These are phyloP conservation scores for Carex scoparia DNA, from an alignment of 176 grass and related monocot genomes.

Conservation along the genomic window DNA sequence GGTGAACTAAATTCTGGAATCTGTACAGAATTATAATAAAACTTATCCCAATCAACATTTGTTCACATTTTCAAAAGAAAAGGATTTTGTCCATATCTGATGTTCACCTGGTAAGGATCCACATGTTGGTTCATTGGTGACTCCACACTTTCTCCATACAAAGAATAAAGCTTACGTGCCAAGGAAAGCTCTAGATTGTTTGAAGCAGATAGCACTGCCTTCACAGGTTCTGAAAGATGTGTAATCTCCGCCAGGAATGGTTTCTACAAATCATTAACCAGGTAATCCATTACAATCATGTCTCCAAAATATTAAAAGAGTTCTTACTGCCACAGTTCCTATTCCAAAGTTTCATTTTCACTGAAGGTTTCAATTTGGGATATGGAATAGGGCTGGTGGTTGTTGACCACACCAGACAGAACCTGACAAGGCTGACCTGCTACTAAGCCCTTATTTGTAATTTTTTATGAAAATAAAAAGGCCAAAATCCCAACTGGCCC, in stretches of 20 bases:
- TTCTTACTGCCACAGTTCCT: background rate
- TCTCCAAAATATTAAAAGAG: background rate
- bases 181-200: slow-evolving; percentile 66
- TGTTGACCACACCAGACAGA: background rate
- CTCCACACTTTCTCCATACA: slow-evolving; percentile 32
- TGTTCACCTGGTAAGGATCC: slow-evolving; percentile 64
- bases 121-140: slow-evolving; percentile 44
- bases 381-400: background rate
- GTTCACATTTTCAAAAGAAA: background rate
- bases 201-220: slow-evolving; percentile 53
- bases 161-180: slow-evolving; percentile 50
- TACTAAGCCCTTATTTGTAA: background rate
- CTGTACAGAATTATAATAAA: background rate
- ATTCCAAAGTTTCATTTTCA: background rate
- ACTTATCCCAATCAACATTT: slow-evolving; percentile 13
- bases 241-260: slow-evolving; percentile 44
- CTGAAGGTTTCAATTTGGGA: background rate
- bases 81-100: background rate
- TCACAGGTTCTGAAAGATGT: slow-evolving; percentile 40
- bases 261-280: slow-evolving; percentile 45
- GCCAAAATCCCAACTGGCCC: background rate
- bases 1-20: slow-evolving; percentile 55
- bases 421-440: background rate
- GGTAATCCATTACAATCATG: slow-evolving; percentile 26
- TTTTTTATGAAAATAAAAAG: slow-evolving; percentile 1